Conservation (phyloP, 208 protist species). For the Leishmania lainsoni region DNA sequence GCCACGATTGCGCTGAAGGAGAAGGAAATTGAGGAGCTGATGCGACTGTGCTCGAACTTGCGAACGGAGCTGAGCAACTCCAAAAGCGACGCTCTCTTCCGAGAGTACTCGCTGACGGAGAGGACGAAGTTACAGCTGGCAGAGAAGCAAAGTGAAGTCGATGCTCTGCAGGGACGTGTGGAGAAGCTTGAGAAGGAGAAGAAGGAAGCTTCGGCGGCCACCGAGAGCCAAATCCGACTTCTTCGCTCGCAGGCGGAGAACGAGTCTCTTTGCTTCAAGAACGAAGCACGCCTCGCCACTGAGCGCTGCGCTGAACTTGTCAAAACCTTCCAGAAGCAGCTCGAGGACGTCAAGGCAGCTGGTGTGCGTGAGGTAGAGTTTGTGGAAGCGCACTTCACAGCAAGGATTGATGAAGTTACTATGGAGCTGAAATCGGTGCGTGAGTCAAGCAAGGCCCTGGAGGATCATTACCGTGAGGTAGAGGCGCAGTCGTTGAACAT, state of each 20-base stretch:
- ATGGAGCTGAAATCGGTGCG: constrained; percentile 66
- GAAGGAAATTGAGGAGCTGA: constrained; percentile 88
- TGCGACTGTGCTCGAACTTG: constrained; percentile 76
- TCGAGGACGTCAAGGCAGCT: constrained; percentile 80
- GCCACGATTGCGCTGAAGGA: constrained; percentile 74
- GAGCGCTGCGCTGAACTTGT: constrained; percentile 58
- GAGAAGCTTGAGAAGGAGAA: constrained; percentile 42
- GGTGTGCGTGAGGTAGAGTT: constrained; percentile 69
- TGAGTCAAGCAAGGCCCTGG: constrained; percentile 41
- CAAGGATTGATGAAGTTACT: constrained; percentile 57
- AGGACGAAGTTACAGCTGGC: constrained; percentile 45
- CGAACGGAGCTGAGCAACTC: constrained; percentile 83
- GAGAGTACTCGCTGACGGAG: constrained; percentile 68
- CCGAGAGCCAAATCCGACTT: constrained; percentile 75
- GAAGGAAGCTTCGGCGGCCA: constrained; percentile 47
- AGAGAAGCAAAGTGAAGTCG: constrained; percentile 53
- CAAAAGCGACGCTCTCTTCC: constrained; percentile 63
- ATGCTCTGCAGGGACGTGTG: constrained; percentile 35
- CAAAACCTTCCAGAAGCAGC: constrained; percentile 60
- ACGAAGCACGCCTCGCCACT: constrained; percentile 52
- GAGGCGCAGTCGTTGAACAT: constrained; percentile 50
- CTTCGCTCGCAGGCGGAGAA: constrained; percentile 76
- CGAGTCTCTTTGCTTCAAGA: constrained; percentile 51
- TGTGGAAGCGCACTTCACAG: constrained; percentile 66
- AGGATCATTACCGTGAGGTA: constrained; percentile 59